Evolutionary conservation across 2,329 filamentous ascomycete genomes (phyloP), one percentile per base, ranked within the genome.

Genomic region (Trichoderma sp.): DNA sequence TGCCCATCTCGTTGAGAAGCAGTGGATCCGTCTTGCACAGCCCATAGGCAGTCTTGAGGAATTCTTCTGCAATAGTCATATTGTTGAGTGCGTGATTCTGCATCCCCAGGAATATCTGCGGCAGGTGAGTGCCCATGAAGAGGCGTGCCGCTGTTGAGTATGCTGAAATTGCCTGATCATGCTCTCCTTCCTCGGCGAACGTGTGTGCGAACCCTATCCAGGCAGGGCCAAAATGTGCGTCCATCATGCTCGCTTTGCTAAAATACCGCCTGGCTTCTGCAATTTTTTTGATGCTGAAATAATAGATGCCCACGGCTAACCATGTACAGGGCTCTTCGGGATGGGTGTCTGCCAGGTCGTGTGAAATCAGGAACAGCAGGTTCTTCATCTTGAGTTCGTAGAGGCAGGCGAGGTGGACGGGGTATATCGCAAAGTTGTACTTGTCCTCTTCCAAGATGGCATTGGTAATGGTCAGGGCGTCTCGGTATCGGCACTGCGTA

Each of bases 121-220:
- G 97, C 1, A 99, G 88, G 83, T 99, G 97, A 0, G 96, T 98
- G 53, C 97, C 97, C 87, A 98, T 97, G 84, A 99, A 99, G 0
- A 99, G 87, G 53, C 97, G 90, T 2, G 96, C 96, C 0, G 97
- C 97, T 1, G 97, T 99, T 35, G 94, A 97, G 85, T 99, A 99
- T 0, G 97, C 97, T 9, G 95, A 97, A 77, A 99, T 98, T 65
- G 97, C 97, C 85, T 99, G 97, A 83, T 99, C 97, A 83, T 98
- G 95, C 84, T 99, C 97, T 71, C 97, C 97, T 83, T 99, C 97
- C 12, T 95, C 95, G 1, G 97, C 97, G 83, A 99, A 99, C 0
- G 97, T 99, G 83, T 99, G 97, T 1, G 97, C 97, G 82, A 99
- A 99, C 1, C 97, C 97, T 78, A 99, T 98, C 97, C 97, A 99